phyloP scores from a whole-genome alignment of 805 yeast species.

The Saturnispora dispora region DNA sequence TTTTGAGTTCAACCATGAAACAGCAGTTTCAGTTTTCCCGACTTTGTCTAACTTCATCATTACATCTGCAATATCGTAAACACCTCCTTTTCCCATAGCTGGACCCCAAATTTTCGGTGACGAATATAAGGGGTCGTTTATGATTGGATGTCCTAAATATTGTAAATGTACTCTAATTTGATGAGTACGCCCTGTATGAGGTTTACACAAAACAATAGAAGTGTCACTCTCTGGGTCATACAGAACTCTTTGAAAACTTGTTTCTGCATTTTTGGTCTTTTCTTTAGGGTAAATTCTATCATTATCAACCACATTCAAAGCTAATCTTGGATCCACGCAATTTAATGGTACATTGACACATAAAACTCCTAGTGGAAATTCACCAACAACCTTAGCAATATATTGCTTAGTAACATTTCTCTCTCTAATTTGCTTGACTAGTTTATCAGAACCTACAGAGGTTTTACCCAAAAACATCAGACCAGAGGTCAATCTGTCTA shows the following conservation, averaged over 20 bases:
- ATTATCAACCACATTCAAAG: slow-evolving; percentile 50
- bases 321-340: slow-evolving; percentile 67
- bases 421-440: slow-evolving; percentile 64
- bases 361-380: slow-evolving; percentile 53
- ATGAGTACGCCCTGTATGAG: slow-evolving; percentile 89
- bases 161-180: slow-evolving; percentile 92
- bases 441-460: slow-evolving; percentile 64
- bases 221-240: slow-evolving; percentile 39
- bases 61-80: slow-evolving; percentile 37
- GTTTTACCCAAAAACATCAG: slow-evolving; percentile 84
- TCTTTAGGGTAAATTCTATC: slow-evolving; percentile 43
- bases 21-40: slow-evolving; percentile 63
- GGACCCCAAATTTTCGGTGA: slow-evolving; percentile 76
- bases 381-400: slow-evolving; percentile 80
- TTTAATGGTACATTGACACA: slow-evolving; percentile 57
- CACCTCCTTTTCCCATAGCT: slow-evolving; percentile 52
- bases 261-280: slow-evolving; percentile 3
- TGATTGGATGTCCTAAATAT: slow-evolving; percentile 80
- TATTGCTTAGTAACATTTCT: slow-evolving; percentile 74
- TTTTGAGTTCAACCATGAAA: slow-evolving; percentile 56
- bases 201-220: slow-evolving; percentile 74
- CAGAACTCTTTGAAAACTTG: slow-evolving; percentile 52
- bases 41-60: slow-evolving; percentile 44
- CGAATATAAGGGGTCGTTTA: slow-evolving; percentile 87
- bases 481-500: slow-evolving; percentile 89